These are phyloP conservation scores for Meyerozyma elateridarum DNA, from an alignment of 1,139 yeast genomes.

Conservation along the genomic window DNA sequence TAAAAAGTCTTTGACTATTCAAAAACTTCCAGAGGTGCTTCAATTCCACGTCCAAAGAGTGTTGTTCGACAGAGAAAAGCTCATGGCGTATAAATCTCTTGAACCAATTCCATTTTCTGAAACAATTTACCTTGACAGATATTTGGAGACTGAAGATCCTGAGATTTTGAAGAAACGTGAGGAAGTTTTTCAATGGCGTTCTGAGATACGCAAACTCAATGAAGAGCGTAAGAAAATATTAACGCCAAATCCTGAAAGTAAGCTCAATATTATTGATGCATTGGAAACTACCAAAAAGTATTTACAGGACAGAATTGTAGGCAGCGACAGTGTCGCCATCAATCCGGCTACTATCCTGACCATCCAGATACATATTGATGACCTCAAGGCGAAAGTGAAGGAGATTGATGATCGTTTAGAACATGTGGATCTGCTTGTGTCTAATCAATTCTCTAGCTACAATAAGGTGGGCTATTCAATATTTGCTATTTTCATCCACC, in stretches of 20 bases:
- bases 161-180: conserved; percentile 48
- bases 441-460: conserved; percentile 56
- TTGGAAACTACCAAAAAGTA: conserved; percentile 53
- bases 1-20: conserved; percentile 67
- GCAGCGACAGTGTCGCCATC: conserved; percentile 22
- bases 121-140: conserved; percentile 78
- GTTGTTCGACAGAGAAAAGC: conserved; percentile 70
- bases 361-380: conserved; percentile 29
- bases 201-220: conserved; percentile 43
- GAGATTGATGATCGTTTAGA: conserved; percentile 34
- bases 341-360: conserved; percentile 33
- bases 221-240: conserved; percentile 38
- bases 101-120: conserved; percentile 81
- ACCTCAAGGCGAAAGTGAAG: conserved; percentile 34
- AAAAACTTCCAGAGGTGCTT: conserved; percentile 69
- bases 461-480: conserved; percentile 69
- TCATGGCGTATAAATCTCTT: conserved; percentile 74
- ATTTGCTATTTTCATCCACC: conserved; percentile 88
- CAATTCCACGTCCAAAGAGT: conserved; percentile 95
- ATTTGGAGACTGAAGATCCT: conserved; percentile 66
- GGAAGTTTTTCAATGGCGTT: conserved; percentile 64
- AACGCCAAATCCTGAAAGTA: conserved; percentile 41
- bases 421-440: conserved; percentile 43
- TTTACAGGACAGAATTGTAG: conserved; percentile 31
- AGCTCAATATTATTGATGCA: conserved; percentile 45